These are phyloP conservation scores for Fusarium armeniacum DNA, from an alignment of 2,329 filamentous ascomycete genomes.

Conservation along the genomic window DNA sequence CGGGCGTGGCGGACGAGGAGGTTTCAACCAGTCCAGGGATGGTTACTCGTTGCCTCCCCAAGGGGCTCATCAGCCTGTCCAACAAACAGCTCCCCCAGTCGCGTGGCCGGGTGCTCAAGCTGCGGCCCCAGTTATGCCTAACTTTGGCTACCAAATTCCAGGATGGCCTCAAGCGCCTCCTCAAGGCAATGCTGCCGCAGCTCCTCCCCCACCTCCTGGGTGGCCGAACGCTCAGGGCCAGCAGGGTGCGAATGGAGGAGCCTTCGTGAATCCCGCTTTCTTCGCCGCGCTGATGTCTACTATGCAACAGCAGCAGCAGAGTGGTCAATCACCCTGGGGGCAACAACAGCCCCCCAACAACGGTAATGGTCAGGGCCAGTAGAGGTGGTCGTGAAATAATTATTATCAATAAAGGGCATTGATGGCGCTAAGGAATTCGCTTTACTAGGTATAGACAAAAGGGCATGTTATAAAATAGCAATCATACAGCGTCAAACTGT, in stretches of 20 bases:
- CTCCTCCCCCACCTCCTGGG: constrained; percentile 60
- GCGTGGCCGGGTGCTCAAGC: constrained; percentile 41
- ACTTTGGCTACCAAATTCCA: constrained; percentile 62
- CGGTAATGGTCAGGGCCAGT: constrained; percentile 49
- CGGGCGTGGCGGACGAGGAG: constrained; percentile 58
- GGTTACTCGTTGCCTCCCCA: constrained; percentile 61
- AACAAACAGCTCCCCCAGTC: constrained; percentile 48
- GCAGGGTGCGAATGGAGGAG: constrained; percentile 53
- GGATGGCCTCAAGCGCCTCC: constrained; percentile 57
- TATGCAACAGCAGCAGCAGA: constrained; percentile 55
- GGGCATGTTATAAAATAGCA: constrained; percentile 13
- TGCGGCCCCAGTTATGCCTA: constrained; percentile 49
- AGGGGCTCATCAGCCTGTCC: constrained; percentile 50
- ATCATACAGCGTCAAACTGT: constrained; percentile 23
- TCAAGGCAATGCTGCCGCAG: constrained; percentile 49
- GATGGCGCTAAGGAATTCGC: constrained; percentile 34
- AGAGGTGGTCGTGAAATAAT: background rate
- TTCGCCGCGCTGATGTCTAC: constrained; percentile 65
- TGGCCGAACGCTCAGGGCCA: constrained; percentile 53
- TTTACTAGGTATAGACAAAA: constrained; percentile 42
- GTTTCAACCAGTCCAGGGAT: constrained; percentile 52
- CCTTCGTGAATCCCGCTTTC: constrained; percentile 71
- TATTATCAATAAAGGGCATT: constrained; percentile 21
- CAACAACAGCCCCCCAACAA: constrained; percentile 51
- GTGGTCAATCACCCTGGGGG: constrained; percentile 51